Percentiles rank a stretch among this genome's conserved stretches.
phyloP scores from a whole-genome alignment of 176 grass and related monocot species.

The Bromus sterilis region DNA sequence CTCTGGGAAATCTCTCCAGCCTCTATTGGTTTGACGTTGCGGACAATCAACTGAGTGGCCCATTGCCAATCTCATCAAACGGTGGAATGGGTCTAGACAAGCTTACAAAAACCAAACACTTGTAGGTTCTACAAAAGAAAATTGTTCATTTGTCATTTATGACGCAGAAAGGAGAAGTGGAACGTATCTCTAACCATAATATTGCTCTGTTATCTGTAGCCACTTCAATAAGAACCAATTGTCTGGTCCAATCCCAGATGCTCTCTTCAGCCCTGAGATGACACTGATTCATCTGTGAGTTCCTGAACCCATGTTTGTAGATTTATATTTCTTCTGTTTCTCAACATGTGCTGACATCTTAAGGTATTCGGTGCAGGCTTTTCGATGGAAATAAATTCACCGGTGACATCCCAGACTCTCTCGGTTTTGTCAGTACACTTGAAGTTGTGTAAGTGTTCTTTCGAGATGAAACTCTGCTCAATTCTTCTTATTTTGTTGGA shows the following conservation, averaged over 20 bases:
- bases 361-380: slow-evolving; percentile 43
- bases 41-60: slow-evolving; percentile 67
- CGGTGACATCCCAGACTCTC: slow-evolving; percentile 63
- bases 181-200: neutral
- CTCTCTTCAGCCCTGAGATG: slow-evolving; percentile 81
- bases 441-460: slow-evolving; percentile 70
- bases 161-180: neutral
- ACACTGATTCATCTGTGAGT: slow-evolving; percentile 80
- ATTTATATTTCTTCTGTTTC: neutral
- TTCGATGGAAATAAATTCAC: slow-evolving; percentile 81
- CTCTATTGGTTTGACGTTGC: slow-evolving; percentile 88
- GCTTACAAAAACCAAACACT: slow-evolving; percentile 69
- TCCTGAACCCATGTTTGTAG: neutral
- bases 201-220: slow-evolving; percentile 40
- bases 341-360: neutral
- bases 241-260: slow-evolving; percentile 69
- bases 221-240: slow-evolving; percentile 93
- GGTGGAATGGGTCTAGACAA: slow-evolving; percentile 60
- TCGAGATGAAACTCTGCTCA: neutral
- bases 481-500: neutral
- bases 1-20: slow-evolving; percentile 74
- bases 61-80: slow-evolving; percentile 59
- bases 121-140: slow-evolving; percentile 71
- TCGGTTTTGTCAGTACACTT: slow-evolving; percentile 60
- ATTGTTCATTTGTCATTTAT: too few species aligned